Evolutionary conservation across 2,329 filamentous ascomycete genomes (phyloP).

Genomic region (Uncinocarpus reesii): DNA sequence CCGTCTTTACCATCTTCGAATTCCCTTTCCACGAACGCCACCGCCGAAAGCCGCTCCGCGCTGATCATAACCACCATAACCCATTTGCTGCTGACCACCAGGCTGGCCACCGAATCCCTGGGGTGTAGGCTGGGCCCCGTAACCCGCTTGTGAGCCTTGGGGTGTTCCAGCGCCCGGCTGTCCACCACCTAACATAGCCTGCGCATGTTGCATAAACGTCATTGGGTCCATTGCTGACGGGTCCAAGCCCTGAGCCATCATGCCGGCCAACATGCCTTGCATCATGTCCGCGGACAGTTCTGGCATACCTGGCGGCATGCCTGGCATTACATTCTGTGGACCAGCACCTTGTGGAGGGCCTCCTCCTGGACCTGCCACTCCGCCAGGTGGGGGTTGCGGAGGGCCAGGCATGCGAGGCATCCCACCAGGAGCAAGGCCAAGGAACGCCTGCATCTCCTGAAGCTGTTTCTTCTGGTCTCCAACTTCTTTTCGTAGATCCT

Average conservation of each 20-base stretch:
- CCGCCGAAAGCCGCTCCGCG: constrained; percentile 31
- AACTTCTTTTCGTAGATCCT: constrained; percentile 65
- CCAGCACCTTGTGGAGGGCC: constrained; percentile 14
- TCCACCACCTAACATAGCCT: constrained; percentile 40
- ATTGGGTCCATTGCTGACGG: constrained; percentile 45
- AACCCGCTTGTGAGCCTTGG: constrained; percentile 29
- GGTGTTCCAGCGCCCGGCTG: constrained; percentile 32
- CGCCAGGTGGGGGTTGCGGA: constrained; percentile 24
- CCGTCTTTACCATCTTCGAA: constrained; percentile 29
- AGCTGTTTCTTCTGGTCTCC: constrained; percentile 65
- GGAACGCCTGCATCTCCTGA: constrained; percentile 52
- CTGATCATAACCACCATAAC: constrained; percentile 35
- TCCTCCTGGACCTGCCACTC: constrained; percentile 19
- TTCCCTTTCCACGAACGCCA: constrained; percentile 26
- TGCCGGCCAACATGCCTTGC: constrained; percentile 48
- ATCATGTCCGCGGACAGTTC: constrained; percentile 47
- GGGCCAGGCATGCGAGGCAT: constrained; percentile 39
- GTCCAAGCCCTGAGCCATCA: constrained; percentile 46
- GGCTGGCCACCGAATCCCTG: constrained; percentile 29
- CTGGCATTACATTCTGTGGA: constrained; percentile 24
- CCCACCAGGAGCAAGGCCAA: constrained; percentile 36
- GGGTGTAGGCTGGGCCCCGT: constrained; percentile 26
- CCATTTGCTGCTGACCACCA: constrained; percentile 34
- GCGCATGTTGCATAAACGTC: constrained; percentile 45
- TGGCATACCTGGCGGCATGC: constrained; percentile 43